A percentile compares a stretch with the other conserved stretches of the same genome.
Conservation (phyloP, 768 basidiomycete species). For the Cystobasidiopsis lactophilus region DNA sequence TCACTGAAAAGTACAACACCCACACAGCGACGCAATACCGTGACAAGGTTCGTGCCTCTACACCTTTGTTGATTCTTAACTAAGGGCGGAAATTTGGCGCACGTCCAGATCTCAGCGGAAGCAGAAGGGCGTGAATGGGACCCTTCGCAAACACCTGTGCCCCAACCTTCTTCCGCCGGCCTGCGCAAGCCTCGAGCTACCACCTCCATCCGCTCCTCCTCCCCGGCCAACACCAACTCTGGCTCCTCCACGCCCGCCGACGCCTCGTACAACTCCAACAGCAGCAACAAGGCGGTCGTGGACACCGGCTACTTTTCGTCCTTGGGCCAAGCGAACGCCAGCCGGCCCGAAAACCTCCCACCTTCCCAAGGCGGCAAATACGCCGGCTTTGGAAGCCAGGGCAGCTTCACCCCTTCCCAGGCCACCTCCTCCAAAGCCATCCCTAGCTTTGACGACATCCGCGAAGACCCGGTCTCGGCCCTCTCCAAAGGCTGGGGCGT, state of each 20-base stretch:
- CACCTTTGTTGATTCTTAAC: background rate
- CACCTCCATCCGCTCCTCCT: slow-evolving; percentile 19
- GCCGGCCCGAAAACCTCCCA: slow-evolving; percentile 52
- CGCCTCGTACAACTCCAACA: slow-evolving; percentile 22
- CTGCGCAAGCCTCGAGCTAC: slow-evolving; percentile 9
- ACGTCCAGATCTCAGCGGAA: slow-evolving; percentile 3
- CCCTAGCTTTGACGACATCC: slow-evolving; percentile 57
- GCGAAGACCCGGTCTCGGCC: slow-evolving; percentile 65
- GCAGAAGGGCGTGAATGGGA: slow-evolving; percentile 7
- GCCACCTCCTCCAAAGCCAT: slow-evolving; percentile 55
- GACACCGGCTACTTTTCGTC: slow-evolving; percentile 74
- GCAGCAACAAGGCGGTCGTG: slow-evolving; percentile 37
- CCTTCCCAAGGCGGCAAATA: slow-evolving; percentile 69
- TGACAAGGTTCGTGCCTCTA: slow-evolving; percentile 44
- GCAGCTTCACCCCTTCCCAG: slow-evolving; percentile 42
- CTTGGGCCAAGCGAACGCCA: slow-evolving; percentile 61
- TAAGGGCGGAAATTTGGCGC: background rate
- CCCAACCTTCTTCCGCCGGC: slow-evolving; percentile 32
- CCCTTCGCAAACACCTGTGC: slow-evolving; percentile 21
- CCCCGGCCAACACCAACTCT: slow-evolving; percentile 20
- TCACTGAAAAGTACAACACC: slow-evolving; percentile 64
- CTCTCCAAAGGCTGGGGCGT: slow-evolving; percentile 87
- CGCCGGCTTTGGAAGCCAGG: slow-evolving; percentile 6
- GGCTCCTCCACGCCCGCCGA: slow-evolving; percentile 5
- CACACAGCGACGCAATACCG: slow-evolving; percentile 91